Conservation (phyloP, 768 basidiomycete species). For the Lepiota subincarnata region DNA sequence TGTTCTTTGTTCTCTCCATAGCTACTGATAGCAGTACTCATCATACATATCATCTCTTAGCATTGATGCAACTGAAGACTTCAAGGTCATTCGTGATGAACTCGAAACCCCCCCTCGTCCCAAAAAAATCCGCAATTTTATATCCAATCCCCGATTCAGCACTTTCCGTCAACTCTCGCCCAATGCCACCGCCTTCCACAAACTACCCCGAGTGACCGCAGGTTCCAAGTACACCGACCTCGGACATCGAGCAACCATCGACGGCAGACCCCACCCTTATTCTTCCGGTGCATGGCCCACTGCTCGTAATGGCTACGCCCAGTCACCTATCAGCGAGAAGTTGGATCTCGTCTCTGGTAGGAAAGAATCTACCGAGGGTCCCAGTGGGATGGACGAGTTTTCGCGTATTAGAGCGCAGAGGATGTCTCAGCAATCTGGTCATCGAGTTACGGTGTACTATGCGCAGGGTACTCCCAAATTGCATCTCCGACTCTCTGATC, state of each 20-base stretch:
- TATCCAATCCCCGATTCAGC: conserved; percentile 52
- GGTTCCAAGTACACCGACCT: not conserved
- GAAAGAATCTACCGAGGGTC: not conserved
- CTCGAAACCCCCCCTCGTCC: conserved; percentile 28
- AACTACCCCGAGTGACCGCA: conserved; percentile 23
- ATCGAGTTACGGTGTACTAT: conserved; percentile 49
- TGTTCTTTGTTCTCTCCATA: conserved; percentile 17
- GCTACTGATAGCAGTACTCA: not conserved
- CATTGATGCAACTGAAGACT: conserved; percentile 51
- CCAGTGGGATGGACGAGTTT: conserved; percentile 13
- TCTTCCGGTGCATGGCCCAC: not conserved
- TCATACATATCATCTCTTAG: conserved; percentile 24
- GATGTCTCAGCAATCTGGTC: conserved; percentile 17
- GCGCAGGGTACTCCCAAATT: conserved; percentile 46
- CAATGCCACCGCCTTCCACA: conserved; percentile 35
- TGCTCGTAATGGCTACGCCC: not conserved
- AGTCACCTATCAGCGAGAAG: not conserved
- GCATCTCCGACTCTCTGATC: conserved; percentile 50
- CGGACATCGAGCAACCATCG: not conserved
- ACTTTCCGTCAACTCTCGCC: conserved; percentile 55
- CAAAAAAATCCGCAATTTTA: conserved; percentile 36
- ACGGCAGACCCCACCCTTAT: not conserved
- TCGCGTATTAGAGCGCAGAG: conserved; percentile 1
- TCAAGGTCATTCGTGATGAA: conserved; percentile 41
- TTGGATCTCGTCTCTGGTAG: not conserved